phyloP scores from a whole-genome alignment of 495 filamentous ascomycete genomes.

The Xylaria curta region DNA sequence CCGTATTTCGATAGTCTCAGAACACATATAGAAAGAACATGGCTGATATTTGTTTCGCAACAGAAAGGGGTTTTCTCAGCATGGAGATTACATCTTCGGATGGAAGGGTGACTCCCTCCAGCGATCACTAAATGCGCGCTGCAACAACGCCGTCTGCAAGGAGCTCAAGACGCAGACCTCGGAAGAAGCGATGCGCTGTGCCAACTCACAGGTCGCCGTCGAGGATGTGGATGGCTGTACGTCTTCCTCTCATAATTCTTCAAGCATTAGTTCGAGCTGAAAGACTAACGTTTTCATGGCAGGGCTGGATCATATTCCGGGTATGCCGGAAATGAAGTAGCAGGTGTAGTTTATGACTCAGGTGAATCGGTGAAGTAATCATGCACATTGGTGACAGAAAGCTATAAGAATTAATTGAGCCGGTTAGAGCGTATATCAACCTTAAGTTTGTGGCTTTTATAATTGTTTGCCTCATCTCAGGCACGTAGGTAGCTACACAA shows the following conservation, averaged over 20 bases:
- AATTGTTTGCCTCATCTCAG: background rate
- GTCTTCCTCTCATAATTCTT: slow-evolving; percentile 10
- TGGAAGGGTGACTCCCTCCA: slow-evolving; percentile 46
- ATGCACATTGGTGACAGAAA: background rate
- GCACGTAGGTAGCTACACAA: background rate
- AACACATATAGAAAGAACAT: too few relatives aligned
- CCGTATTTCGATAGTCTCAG: background rate
- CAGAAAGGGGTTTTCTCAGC: slow-evolving; percentile 38
- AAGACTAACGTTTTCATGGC: background rate
- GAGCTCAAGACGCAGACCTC: slow-evolving; percentile 42
- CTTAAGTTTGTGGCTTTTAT: background rate
- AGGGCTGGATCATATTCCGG: slow-evolving; percentile 18
- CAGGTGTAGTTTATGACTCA: background rate
- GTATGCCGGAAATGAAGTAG: slow-evolving; percentile 17
- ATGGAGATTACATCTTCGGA: slow-evolving; percentile 46
- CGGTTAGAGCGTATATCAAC: background rate
- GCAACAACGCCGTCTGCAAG: slow-evolving; percentile 42
- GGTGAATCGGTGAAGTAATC: background rate
- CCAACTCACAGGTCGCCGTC: slow-evolving; percentile 41
- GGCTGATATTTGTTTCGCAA: too few relatives aligned
- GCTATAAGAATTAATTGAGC: background rate
- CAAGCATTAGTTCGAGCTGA: background rate
- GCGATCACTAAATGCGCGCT: slow-evolving; percentile 43
- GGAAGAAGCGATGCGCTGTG: slow-evolving; percentile 44
- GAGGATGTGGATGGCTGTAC: slow-evolving; percentile 47